Base-by-base conservation (phyloP, 345 rosid genomes). In the Geranium brycei region DNA sequence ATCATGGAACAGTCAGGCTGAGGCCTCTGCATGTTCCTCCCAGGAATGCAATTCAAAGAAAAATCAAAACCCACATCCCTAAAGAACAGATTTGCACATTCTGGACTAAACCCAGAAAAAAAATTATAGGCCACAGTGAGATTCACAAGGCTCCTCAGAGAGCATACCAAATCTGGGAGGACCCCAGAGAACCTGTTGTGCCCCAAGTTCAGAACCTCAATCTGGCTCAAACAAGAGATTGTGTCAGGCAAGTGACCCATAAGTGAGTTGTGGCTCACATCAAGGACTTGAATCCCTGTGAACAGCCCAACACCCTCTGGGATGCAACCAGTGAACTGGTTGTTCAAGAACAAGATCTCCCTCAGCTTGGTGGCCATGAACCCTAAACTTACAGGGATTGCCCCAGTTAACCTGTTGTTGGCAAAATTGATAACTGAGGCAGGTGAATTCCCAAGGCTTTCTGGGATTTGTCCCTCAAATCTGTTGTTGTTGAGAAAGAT, bases 401-500 rank as follows among this genome's bases (percentile, higher is more conserved):
- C 73, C 11, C 98, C 97, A 35, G 68, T 74, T 16, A 92, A 66
- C 66, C 67, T 71, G 69, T 92, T 92, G 30, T 92, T 85, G 0
- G 97, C 95, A 63, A 92, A 74, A 70, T 92, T 92, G 19, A 89
- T 86, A 55, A 92, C 97, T 0, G 97, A 87, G 68, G 98, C 95
- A n/a, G 86, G 95, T 3, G 97, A 89, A 61, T 75, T 83, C 0
- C 93, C 95, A 53, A 92, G 73, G 53, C 76, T 82, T 53, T 78
- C 61, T 0, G 97, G 97, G 62, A 92, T 73, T 60, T 84, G 79
- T 1, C 95, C 90, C 12, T 59, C 74, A 72, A 92, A 89, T 40
- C 77, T 75, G 71, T 92, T 87, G 61, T 92, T 80, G 73, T 92
- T 92, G 68, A 92, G 83, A 19, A 92, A 69, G 71, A 92, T 80